Conservation (phyloP, 2,329 filamentous ascomycete genomes). For the Penicillium brevicompactum region DNA sequence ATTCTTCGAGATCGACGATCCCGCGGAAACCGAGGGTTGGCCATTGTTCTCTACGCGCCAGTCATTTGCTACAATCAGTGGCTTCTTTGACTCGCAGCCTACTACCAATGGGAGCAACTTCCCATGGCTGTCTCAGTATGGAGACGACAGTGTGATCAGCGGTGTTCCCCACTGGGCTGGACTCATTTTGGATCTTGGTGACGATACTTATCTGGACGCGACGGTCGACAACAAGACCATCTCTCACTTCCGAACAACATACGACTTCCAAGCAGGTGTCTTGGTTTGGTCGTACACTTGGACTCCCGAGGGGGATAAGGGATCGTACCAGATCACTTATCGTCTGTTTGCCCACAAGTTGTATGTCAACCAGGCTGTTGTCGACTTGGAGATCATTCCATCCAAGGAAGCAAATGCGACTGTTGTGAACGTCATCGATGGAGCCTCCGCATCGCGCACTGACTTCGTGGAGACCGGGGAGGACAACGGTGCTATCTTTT, state of each 20-base stretch:
- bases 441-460: slow-evolving; percentile 67
- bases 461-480: slow-evolving; percentile 59
- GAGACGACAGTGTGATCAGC: slow-evolving; percentile 69
- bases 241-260: slow-evolving; percentile 60
- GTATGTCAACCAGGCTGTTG: slow-evolving; percentile 61
- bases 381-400: slow-evolving; percentile 62
- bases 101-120: slow-evolving; percentile 65
- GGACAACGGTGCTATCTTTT: slow-evolving; percentile 62
- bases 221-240: slow-evolving; percentile 62
- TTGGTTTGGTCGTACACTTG: slow-evolving; percentile 68
- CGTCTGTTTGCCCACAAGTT: slow-evolving; percentile 68
- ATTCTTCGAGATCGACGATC: slow-evolving; percentile 63
- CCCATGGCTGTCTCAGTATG: slow-evolving; percentile 69
- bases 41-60: slow-evolving; percentile 65
- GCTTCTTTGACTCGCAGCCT: slow-evolving; percentile 65
- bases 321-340: slow-evolving; percentile 62
- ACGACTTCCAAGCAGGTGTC: slow-evolving; percentile 65
- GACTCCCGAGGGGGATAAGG: slow-evolving; percentile 54
- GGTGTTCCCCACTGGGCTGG: slow-evolving; percentile 71
- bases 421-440: slow-evolving; percentile 69
- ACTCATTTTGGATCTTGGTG: slow-evolving; percentile 59
- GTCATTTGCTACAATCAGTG: slow-evolving; percentile 67
- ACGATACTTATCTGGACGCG: slow-evolving; percentile 60
- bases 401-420: slow-evolving; percentile 56
- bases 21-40: slow-evolving; percentile 65